Conservation (phyloP, 495 filamentous ascomycete species). For the Aspergillus homomorphus region DNA sequence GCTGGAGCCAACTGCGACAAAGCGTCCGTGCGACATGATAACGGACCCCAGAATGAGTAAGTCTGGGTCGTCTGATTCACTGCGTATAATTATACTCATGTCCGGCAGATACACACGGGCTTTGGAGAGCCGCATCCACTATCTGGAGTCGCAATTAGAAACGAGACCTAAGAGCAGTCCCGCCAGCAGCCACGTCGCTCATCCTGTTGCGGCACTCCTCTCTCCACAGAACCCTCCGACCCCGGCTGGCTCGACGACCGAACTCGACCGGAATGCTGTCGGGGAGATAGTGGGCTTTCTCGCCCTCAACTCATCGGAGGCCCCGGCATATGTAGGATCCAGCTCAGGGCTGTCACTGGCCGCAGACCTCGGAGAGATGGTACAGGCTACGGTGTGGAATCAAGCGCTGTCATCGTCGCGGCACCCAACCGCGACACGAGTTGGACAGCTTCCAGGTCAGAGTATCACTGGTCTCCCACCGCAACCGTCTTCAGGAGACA, state of each 20-base stretch:
- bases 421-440: constrained; percentile 14
- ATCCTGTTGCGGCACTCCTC: constrained; percentile 21
- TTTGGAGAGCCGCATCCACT: constrained; percentile 46
- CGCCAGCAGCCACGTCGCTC: constrained; percentile 17
- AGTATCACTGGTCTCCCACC: constrained; percentile 7
- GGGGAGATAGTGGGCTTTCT: constrained; percentile 52
- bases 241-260: constrained; percentile 22
- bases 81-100: background rate
- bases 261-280: constrained; percentile 41
- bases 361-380: constrained; percentile 51
- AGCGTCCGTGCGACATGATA: constrained; percentile 42
- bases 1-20: constrained; percentile 49
- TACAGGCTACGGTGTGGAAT: constrained; percentile 52
- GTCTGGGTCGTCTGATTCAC: constrained; percentile 1
- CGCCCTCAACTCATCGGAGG: constrained; percentile 46
- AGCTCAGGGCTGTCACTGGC: constrained; percentile 51
- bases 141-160: constrained; percentile 39
- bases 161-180: constrained; percentile 22
- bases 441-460: background rate
- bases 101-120: constrained; percentile 43
- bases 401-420: constrained; percentile 41
- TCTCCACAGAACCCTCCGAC: constrained; percentile 29
- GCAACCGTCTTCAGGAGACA: constrained; percentile 12
- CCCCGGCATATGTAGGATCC: constrained; percentile 52
- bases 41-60: constrained; percentile 43